Evolutionary conservation across 768 basidiomycete genomes (phyloP), one percentile per base, ranked within the genome.

Genomic region (Lactarius indigo): DNA sequence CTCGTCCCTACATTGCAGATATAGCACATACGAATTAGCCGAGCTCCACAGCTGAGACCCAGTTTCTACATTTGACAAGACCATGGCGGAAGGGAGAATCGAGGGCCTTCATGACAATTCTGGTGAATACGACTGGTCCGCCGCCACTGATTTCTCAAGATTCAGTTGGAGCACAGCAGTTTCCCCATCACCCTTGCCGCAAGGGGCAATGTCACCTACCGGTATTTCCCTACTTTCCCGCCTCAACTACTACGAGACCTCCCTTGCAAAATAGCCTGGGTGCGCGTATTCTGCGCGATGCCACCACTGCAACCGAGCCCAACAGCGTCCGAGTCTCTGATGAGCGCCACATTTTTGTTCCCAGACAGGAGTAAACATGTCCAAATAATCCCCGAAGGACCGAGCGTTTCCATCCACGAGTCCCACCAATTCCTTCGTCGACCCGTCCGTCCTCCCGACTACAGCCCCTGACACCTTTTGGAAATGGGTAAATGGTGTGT

Each of bases 401-500:
- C 35, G 30, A 56, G 17, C 58, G 39, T 13, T 54, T 41, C 50
- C 50, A 59, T 39, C 5, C 55, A 56, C 50, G n/a, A 26, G 26
- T 41, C 50, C 23, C 50, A 8, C 58, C 17, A 18, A 20, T 10
- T 31, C 23, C 18, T 17, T 59, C 61, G n/a, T 60, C 58, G 39
- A 67, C 57, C 30, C 3, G 18, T 15, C 26, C 33, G 1, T 56
- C 7, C 23, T 31, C 26, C 28, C 35, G 23, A 41, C 8, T 31
- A 39, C 42, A 18, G 18, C 35, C 10, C 8, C 57, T 28, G 42
- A 44, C 5, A 47, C 52, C 47, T 64, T 20, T 35, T 15, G 52
- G 62, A 64, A 66, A 91, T 91, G 89, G 89, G 89, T 67, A 87
- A 86, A 86, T 90, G 88, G 89, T 89, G 70, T 70, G 80, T 74